A percentile compares a stretch with the other conserved stretches of the same genome.
Evolutionary conservation across 441 rosid genomes (phyloP).

Genomic region (Pelargonium citronellum): DNA sequence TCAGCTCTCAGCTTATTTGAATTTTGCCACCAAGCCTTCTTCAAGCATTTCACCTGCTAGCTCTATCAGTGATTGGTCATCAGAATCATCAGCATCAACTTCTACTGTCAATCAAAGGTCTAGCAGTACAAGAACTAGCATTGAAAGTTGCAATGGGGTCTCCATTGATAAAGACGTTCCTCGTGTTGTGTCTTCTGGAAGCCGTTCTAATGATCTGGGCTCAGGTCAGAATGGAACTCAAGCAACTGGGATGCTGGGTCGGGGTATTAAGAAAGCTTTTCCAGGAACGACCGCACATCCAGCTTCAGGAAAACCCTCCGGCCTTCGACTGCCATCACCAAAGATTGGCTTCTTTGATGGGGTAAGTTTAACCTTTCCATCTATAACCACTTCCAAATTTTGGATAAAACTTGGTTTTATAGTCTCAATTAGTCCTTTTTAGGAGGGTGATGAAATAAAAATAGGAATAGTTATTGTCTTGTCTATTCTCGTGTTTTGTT

Average conservation of each 20-base stretch:
- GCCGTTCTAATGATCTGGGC: conserved; percentile 28
- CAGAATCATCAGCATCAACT: conserved; percentile 46
- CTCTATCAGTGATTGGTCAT: conserved; percentile 76
- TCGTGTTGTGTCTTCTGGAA: conserved; percentile 31
- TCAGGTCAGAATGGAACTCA: conserved; percentile 33
- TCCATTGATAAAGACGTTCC: conserved; percentile 20
- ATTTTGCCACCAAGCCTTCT: conserved; percentile 42
- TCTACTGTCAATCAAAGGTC: conserved; percentile 49
- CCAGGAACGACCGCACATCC: conserved; percentile 31
- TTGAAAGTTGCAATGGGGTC: conserved; percentile 30
- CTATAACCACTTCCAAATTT: conserved; percentile 9
- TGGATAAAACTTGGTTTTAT: conserved; percentile 6
- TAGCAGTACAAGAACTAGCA: conserved; percentile 37
- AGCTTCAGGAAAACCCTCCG: conserved; percentile 56
- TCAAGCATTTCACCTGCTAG: conserved; percentile 57
- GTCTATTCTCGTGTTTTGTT: no score
- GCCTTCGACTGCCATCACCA: conserved; percentile 93
- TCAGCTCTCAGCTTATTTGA: conserved; percentile 37
- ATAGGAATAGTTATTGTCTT: no score
- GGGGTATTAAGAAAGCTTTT: conserved; percentile 33
- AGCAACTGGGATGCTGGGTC: conserved; percentile 24
- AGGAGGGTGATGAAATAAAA: no score
- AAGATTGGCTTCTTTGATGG: conserved; percentile 95
- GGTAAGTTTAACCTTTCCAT: conserved; percentile 46
- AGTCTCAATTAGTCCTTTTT: neutral